Base-by-base conservation (phyloP, 371 early-diverging fungal genomes). In the Mucor plumbeus region DNA sequence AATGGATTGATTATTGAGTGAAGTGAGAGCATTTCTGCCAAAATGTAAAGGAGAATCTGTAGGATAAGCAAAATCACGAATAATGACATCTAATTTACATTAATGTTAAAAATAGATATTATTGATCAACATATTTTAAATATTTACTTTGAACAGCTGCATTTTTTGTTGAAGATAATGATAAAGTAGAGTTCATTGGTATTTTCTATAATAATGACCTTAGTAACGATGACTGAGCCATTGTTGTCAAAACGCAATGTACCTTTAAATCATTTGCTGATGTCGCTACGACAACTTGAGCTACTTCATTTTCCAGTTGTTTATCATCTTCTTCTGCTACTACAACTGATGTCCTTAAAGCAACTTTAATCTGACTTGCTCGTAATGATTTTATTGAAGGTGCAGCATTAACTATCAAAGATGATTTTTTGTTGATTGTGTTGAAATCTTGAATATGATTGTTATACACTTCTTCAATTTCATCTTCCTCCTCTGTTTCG, bases 41-140 rank as follows among this genome's bases (percentile, higher is more conserved):
- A 71, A 79, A 63, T 88, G 87, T 33, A 85, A 79, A 33, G 89
- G 86, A 47, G 88, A 87, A 41, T 84, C 76, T 14, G 63, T 60
- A 7, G 86, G 78, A 71, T 90, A 91, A 34, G 89, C 92, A 78
- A 90, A 92, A 72, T 92, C 92, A 38, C 91, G 86, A 9, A 90
- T 71, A 33, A 74, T 73, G 11, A 87, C 65, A 40, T 13, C 56
- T 31, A 66, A 26, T 38, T 38, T 9, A 38, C 38, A 38, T 9
- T 26, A 5, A 63, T 6, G 9, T 21, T 36, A 59, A 40, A 40
- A 53, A 39, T 38, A 38, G 19, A 33, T 35, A 34, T 35, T 40
- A 54, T 5, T 9, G 17, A 34, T 44, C 7, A 38, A 7, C 7
- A 38, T 19, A 53, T 53, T 35, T 17, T 54, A 40, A 33, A 17